These are phyloP conservation scores for Globisporangium emineosum DNA, from an alignment of 352 stramenopile species.

Conservation along the genomic window DNA sequence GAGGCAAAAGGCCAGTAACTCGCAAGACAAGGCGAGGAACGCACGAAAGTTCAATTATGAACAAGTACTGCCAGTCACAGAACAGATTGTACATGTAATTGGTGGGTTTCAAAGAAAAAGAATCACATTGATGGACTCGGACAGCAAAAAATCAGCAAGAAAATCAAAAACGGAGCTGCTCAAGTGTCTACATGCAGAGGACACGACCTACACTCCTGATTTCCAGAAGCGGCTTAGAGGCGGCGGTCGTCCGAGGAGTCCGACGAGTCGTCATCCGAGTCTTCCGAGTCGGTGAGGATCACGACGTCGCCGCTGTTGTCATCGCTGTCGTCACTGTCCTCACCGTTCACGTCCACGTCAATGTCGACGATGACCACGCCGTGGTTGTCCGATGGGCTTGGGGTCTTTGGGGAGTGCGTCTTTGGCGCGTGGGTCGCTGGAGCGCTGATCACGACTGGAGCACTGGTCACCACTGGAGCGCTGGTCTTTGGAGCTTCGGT, in stretches of 20 bases:
- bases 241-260: slow-evolving; percentile 1
- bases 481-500: not conserved
- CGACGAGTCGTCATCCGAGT: not conserved
- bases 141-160: not conserved
- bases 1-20: too few species aligned
- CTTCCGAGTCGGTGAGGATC: not conserved
- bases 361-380: slow-evolving; percentile 89
- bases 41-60: too few species aligned
- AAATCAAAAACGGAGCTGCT: not conserved
- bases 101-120: not conserved
- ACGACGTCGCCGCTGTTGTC: not conserved
- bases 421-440: not conserved
- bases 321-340: slow-evolving; percentile 53
- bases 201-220: not conserved
- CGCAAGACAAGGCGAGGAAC: too few species aligned
- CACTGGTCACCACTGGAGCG: not conserved
- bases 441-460: not conserved
- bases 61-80: not conserved
- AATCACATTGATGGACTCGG: not conserved
- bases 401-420: slow-evolving; percentile 1
- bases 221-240: not conserved
- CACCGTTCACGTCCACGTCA: slow-evolving; percentile 71
- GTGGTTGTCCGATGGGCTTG: not conserved
- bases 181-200: not conserved
- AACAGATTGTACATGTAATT: not conserved